Percentiles rank a stretch among this genome's conserved stretches.
phyloP scores from a whole-genome alignment of 108 stramenopile genomes.

The Stephanodiscus triporus region DNA sequence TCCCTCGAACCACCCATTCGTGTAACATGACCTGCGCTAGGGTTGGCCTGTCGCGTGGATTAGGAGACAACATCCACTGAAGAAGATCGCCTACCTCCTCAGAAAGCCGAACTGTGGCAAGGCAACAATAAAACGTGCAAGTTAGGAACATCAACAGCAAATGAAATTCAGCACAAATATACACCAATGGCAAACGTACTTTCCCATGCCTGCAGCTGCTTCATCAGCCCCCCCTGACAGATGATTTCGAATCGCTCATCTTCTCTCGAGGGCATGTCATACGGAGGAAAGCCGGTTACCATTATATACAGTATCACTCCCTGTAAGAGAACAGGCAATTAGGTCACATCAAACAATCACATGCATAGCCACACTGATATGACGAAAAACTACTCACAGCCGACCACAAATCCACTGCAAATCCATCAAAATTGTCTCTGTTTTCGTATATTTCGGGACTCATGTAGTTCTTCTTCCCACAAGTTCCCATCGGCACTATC shows the following conservation, averaged over 20 bases:
- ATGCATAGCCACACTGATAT: neutral
- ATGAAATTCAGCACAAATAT: neutral
- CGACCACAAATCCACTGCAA: slow-evolving; percentile 95
- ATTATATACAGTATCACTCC: slow-evolving; percentile 96
- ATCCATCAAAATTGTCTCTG: slow-evolving; percentile 81
- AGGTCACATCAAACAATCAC: neutral
- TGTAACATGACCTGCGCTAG: slow-evolving; percentile 60
- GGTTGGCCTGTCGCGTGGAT: slow-evolving; percentile 56
- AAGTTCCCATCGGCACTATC: slow-evolving; percentile 83
- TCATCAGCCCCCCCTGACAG: slow-evolving; percentile 61
- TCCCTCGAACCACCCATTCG: slow-evolving; percentile 57
- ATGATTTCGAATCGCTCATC: slow-evolving; percentile 89
- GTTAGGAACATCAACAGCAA: slow-evolving; percentile 1
- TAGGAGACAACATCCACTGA: slow-evolving; percentile 57
- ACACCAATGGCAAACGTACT: slow-evolving; percentile 22
- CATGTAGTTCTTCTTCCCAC: slow-evolving; percentile 97
- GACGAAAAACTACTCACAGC: slow-evolving; percentile 31
- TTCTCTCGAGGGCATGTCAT: slow-evolving; percentile 73
- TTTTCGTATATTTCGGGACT: slow-evolving; percentile 90
- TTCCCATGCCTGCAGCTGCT: slow-evolving; percentile 79
- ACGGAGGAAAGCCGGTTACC: slow-evolving; percentile 93
- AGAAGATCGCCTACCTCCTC: slow-evolving; percentile 50
- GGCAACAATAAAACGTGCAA: neutral
- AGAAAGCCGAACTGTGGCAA: slow-evolving; percentile 36
- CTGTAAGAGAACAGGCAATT: slow-evolving; percentile 7